Evolutionary conservation across 2,329 filamentous ascomycete species (phyloP).

Genomic region (Hypoxylon sp.): DNA sequence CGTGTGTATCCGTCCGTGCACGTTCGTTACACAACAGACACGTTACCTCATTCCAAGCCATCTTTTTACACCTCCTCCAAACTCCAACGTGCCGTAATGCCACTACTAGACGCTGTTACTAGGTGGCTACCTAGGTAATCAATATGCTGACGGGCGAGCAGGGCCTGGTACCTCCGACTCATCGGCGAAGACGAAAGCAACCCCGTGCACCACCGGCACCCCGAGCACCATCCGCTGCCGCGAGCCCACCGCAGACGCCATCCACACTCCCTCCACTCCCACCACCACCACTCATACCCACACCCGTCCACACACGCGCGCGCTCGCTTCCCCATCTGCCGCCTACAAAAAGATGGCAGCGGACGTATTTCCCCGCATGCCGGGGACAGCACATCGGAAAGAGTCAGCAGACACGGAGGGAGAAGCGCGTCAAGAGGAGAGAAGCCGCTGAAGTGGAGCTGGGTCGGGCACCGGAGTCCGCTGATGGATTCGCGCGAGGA

Average conservation of each 20-base stretch:
- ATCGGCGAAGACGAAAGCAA: slow-evolving; percentile 76
- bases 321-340: neutral
- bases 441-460: slow-evolving; percentile 72
- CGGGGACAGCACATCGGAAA: slow-evolving; percentile 41
- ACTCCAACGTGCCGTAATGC: neutral
- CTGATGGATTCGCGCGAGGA: slow-evolving; percentile 78
- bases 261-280: neutral
- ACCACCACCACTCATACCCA: neutral
- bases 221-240: slow-evolving; percentile 33
- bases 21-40: slow-evolving; percentile 1
- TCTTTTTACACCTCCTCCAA: neutral
- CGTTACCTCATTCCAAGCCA: neutral
- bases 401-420: no score
- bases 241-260: neutral
- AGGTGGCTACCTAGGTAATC: neutral
- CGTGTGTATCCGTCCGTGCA: neutral
- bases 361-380: neutral
- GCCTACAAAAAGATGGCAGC: neutral
- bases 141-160: slow-evolving; percentile 54
- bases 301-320: neutral
- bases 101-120: no score
- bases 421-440: slow-evolving; percentile 25
- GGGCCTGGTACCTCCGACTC: slow-evolving; percentile 83
- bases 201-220: slow-evolving; percentile 64
- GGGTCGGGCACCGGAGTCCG: slow-evolving; percentile 78